Percentiles rank a stretch among this genome's conserved stretches.
phyloP scores from a whole-genome alignment of 179 eudicot genomes.

The Drosera spatulata region DNA sequence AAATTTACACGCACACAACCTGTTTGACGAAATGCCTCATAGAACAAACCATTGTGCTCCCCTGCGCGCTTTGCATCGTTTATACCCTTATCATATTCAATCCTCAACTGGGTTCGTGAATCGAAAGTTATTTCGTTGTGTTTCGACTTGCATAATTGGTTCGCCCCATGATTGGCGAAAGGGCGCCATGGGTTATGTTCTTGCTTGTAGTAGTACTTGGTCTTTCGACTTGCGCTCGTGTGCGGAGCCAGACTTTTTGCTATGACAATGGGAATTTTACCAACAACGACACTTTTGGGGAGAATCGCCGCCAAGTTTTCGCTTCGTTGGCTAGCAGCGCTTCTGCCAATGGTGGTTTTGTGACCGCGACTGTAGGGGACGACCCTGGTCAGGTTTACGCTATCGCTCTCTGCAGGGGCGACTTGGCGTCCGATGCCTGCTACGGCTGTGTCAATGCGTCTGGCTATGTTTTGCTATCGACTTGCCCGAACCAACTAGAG shows the following conservation, averaged over 20 bases:
- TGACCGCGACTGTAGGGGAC: not conserved
- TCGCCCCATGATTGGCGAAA: too few relatives aligned
- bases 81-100: too few relatives aligned
- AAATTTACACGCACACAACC: too few relatives aligned
- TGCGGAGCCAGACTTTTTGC: not conserved
- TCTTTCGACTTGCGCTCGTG: not conserved
- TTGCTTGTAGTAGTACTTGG: not conserved
- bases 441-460: constrained; percentile 2
- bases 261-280: constrained; percentile 5
- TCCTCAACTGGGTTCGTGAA: too few relatives aligned
- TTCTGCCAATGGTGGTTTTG: not conserved
- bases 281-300: constrained; percentile 1
- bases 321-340: not conserved
- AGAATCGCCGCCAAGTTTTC: not conserved
- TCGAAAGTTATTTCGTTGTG: too few relatives aligned
- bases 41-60: too few relatives aligned
- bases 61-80: too few relatives aligned
- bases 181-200: not conserved
- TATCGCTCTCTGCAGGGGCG: constrained; percentile 9
- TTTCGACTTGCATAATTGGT: too few relatives aligned
- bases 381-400: not conserved
- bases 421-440: constrained; percentile 5
- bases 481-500: constrained; percentile 6
- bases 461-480: not conserved
- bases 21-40: too few relatives aligned